Conservation (phyloP, 2,329 filamentous ascomycete genomes). For the Penicillium sp. region DNA sequence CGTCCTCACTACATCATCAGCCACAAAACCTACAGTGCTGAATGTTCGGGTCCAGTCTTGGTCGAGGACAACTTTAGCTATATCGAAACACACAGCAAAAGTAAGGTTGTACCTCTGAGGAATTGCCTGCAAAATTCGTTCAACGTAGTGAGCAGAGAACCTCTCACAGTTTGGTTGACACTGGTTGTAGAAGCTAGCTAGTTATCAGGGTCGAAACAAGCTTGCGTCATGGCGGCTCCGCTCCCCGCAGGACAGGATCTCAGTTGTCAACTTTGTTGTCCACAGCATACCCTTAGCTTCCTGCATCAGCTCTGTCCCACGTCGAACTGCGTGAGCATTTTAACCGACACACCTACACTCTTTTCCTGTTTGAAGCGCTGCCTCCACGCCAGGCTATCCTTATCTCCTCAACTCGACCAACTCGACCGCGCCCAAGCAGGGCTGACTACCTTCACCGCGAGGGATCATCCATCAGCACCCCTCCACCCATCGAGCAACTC, state of each 20-base stretch:
- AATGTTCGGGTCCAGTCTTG: too few species aligned
- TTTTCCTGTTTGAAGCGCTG: background rate
- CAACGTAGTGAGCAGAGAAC: background rate
- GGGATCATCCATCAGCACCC: conserved; percentile 5
- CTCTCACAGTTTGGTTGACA: background rate
- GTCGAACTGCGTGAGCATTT: background rate
- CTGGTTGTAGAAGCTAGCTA: background rate
- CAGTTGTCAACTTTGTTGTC: background rate
- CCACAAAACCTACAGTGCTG: too few species aligned
- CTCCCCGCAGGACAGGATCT: conserved; percentile 4
- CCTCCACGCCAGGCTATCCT: background rate
- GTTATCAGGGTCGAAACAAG: background rate
- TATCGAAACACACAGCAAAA: too few species aligned
- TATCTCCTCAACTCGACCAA: background rate
- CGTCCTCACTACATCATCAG: too few species aligned
- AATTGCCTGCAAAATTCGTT: too few species aligned
- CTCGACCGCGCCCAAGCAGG: background rate
- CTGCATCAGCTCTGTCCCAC: background rate
- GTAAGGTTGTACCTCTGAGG: too few species aligned
- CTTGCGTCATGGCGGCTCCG: conserved; percentile 8
- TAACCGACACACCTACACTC: background rate
- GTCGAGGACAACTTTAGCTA: too few species aligned
- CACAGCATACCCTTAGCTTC: conserved; percentile 1
- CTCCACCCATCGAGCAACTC: conserved; percentile 17
- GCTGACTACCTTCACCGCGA: background rate